phyloP scores from a whole-genome alignment of 139 green algal species.

The Chlamydomonas schloesseri region DNA sequence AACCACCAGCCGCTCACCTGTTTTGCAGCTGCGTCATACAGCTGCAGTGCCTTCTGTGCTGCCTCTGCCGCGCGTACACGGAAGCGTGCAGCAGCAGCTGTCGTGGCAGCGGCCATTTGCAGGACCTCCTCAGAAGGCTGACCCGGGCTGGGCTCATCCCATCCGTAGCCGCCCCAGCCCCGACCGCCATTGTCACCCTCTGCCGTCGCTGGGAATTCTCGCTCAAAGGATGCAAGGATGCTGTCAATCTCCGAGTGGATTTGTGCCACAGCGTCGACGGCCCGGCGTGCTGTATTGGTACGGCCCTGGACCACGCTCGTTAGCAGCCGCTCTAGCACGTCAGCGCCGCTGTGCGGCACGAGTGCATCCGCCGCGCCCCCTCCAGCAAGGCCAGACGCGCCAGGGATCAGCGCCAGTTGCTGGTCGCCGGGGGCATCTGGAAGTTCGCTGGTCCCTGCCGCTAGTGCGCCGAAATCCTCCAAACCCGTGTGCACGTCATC shows the following conservation, averaged over 20 bases:
- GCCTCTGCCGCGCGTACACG: conserved; percentile 22
- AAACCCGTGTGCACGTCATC: conserved; percentile 23
- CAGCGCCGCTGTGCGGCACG: not conserved
- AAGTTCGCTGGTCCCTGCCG: not conserved
- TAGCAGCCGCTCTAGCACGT: not conserved
- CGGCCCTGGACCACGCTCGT: conserved; percentile 14
- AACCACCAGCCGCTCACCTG: not conserved
- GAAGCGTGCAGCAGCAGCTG: conserved; percentile 10
- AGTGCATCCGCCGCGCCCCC: not conserved
- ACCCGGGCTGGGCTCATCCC: not conserved
- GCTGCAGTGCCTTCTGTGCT: conserved; percentile 15
- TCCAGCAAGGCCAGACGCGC: too few relatives aligned
- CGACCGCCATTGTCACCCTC: not conserved
- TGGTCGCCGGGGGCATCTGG: not conserved
- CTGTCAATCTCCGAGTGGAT: conserved; percentile 32
- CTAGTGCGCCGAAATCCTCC: not conserved
- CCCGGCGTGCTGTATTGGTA: not conserved
- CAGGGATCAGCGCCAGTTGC: not conserved
- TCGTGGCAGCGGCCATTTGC: conserved; percentile 32
- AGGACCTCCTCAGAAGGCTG: conserved; percentile 31
- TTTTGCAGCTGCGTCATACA: conserved; percentile 35
- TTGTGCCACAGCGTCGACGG: conserved; percentile 5
- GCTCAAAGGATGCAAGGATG: conserved; percentile 18
- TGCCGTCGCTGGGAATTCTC: not conserved
- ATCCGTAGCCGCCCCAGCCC: not conserved